A percentile compares a stretch with the other conserved stretches of the same genome.
These are phyloP conservation scores for Hypomyces rosellus DNA, from an alignment of 2,329 filamentous ascomycete species.

Conservation along the genomic window DNA sequence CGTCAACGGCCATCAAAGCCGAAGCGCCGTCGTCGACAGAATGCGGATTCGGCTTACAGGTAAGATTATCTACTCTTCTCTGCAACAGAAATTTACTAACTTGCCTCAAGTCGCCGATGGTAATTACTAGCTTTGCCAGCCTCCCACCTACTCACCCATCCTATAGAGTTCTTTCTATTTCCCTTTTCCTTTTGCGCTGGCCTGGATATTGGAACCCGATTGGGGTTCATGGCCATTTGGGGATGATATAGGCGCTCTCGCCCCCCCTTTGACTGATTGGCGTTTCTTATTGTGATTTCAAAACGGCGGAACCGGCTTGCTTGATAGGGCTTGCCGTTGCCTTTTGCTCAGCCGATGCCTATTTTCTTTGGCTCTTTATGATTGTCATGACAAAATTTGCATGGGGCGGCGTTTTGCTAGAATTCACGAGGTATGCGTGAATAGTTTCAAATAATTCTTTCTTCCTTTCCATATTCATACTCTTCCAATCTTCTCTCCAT, in stretches of 20 bases:
- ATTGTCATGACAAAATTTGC: constrained; percentile 23
- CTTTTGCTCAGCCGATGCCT: background rate
- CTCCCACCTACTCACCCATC: too few relatives aligned
- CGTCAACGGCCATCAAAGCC: constrained; percentile 19
- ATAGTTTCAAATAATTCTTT: constrained; percentile 17
- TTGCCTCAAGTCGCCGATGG: constrained; percentile 29
- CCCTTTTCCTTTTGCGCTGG: too few relatives aligned
- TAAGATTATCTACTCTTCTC: constrained; percentile 14
- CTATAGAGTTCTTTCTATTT: too few relatives aligned
- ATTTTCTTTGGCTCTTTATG: constrained; percentile 13
- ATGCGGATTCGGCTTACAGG: constrained; percentile 34
- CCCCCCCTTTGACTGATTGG: too few relatives aligned
- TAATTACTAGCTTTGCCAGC: constrained; percentile 10
- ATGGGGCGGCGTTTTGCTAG: constrained; percentile 23
- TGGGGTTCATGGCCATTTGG: too few relatives aligned
- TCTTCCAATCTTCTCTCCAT: too few relatives aligned
- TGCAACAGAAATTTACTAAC: background rate
- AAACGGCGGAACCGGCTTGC: background rate
- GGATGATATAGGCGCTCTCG: too few relatives aligned
- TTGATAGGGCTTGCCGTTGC: background rate
- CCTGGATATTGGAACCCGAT: too few relatives aligned
- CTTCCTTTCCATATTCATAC: background rate
- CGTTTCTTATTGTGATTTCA: background rate
- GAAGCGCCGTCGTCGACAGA: constrained; percentile 28
- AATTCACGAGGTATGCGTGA: constrained; percentile 29